Base-by-base conservation (phyloP, 371 early-diverging fungal genomes). In the Rhizopus microsporus region DNA sequence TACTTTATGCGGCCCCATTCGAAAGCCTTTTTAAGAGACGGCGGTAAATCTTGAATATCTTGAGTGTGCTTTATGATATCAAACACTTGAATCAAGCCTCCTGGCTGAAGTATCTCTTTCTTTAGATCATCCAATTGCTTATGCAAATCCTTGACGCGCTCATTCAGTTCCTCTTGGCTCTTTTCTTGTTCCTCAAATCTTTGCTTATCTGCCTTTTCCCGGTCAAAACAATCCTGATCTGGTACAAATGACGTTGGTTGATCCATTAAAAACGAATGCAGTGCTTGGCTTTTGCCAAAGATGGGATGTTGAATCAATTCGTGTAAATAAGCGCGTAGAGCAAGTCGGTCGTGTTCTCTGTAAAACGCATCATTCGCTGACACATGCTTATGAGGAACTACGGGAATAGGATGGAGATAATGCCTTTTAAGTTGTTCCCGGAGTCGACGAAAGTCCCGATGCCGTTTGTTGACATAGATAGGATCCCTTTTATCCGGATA, bases 1-100 rank as follows among this genome's bases (percentile, higher is more conserved):
- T 72, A 77, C 78, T 67, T 77, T 56, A 84, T 80, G 46, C 83
- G 69, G 13, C 82, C 85, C 85, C 83, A 86, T 56, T 88, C 86
- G 62, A 88, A 78, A 4, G 78, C 76, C 5, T 72, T 76, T 51
- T 74, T 74, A 32, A 83, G 77, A 13, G 79, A 56, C 0, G 51
- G 52, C 0, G 88, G 86, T n/a, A 88, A 56, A 33, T 83, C 74
- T 2, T 63, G 37, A 10, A 84, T 60, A 1, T 63, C 42, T 0
- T 71, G 68, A 17, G 79, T 74, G 1, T 59, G 49, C 46, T 78
- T 75, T 42, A 88, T 77, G 1, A 59, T 68, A 2, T 67, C 59
- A 54, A 77, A 75, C 13, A 81, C 42, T 5, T 67, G 23, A 6
- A 62, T 61, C 10, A 84, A 55, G n/a, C 84, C 84, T 13, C 82